These are phyloP conservation scores for Escovopsis sp. DNA, from an alignment of 2,329 filamentous ascomycete genomes.

Conservation along the genomic window DNA sequence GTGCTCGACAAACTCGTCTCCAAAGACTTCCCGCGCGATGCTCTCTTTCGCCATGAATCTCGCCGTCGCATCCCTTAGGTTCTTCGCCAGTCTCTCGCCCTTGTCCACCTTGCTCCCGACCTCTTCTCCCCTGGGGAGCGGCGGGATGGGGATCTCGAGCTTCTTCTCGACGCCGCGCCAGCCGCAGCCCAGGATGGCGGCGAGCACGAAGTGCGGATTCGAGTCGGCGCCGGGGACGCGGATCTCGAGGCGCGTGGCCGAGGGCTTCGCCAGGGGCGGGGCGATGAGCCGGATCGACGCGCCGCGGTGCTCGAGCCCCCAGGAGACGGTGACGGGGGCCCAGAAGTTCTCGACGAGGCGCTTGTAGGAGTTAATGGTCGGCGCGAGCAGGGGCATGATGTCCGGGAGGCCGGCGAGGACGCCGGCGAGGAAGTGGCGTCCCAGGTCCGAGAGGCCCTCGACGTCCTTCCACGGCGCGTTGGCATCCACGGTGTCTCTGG, in stretches of 20 bases:
- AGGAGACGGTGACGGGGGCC: conserved; percentile 94
- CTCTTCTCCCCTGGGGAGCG: conserved; percentile 71
- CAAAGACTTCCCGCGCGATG: conserved; percentile 85
- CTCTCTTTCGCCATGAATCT: conserved; percentile 66
- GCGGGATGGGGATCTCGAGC: conserved; percentile 65
- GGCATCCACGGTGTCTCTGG: conserved; percentile 55
- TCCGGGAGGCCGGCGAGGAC: conserved; percentile 79
- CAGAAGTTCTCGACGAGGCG: conserved; percentile 97
- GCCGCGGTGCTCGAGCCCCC: conserved; percentile 89
- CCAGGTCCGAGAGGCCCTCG: conserved; percentile 68
- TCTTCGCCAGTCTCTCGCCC: conserved; percentile 70
- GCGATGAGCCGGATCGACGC: conserved; percentile 83
- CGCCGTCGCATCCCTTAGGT: conserved; percentile 67
- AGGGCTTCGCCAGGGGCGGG: conserved; percentile 70
- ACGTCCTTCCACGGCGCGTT: conserved; percentile 61
- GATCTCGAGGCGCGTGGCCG: conserved; percentile 83
- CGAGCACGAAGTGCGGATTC: conserved; percentile 76
- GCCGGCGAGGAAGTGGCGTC: conserved; percentile 85
- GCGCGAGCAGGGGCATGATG: conserved; percentile 88
- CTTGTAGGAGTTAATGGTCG: conserved; percentile 96
- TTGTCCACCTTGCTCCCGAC: conserved; percentile 58
- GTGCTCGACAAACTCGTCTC: conserved; percentile 91
- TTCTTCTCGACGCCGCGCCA: conserved; percentile 91
- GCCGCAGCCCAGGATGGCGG: conserved; percentile 74
- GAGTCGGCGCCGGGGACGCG: conserved; percentile 89